phyloP scores from a whole-genome alignment of 2,329 filamentous ascomycete genomes.

The Cladosporium sp. region DNA sequence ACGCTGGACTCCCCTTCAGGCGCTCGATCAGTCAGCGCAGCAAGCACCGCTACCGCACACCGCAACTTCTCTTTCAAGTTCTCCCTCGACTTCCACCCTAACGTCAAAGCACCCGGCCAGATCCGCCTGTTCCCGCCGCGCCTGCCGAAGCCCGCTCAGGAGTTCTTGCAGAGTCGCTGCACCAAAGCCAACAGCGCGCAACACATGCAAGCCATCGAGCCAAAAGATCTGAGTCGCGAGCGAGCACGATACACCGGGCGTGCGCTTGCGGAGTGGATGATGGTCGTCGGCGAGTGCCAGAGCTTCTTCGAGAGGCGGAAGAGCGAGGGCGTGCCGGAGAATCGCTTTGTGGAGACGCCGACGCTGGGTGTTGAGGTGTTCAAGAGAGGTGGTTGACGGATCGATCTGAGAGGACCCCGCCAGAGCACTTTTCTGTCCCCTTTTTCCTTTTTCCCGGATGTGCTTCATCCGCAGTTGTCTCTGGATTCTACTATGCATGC shows the following conservation, averaged over 20 bases:
- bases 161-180: slow-evolving; percentile 54
- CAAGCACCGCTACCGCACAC: slow-evolving; percentile 36
- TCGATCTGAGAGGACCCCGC: neutral
- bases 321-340: slow-evolving; percentile 68
- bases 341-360: slow-evolving; percentile 71
- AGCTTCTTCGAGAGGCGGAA: slow-evolving; percentile 77
- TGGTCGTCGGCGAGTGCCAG: slow-evolving; percentile 76
- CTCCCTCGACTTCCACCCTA: slow-evolving; percentile 66
- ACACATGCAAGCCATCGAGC: slow-evolving; percentile 35
- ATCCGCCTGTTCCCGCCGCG: slow-evolving; percentile 67
- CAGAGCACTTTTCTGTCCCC: neutral
- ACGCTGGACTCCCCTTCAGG: neutral
- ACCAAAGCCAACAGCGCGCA: slow-evolving; percentile 23
- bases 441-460: neutral
- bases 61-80: slow-evolving; percentile 72
- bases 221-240: slow-evolving; percentile 40
- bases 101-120: slow-evolving; percentile 59
- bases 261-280: slow-evolving; percentile 75
- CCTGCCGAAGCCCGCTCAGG: slow-evolving; percentile 70
- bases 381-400: slow-evolving; percentile 33
- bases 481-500: neutral
- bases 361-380: slow-evolving; percentile 66
- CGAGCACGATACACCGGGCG: slow-evolving; percentile 66
- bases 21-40: slow-evolving; percentile 1
- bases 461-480: neutral